phyloP scores from a whole-genome alignment of 2,329 filamentous ascomycete species.

The Colletotrichum lindemuthianum region DNA sequence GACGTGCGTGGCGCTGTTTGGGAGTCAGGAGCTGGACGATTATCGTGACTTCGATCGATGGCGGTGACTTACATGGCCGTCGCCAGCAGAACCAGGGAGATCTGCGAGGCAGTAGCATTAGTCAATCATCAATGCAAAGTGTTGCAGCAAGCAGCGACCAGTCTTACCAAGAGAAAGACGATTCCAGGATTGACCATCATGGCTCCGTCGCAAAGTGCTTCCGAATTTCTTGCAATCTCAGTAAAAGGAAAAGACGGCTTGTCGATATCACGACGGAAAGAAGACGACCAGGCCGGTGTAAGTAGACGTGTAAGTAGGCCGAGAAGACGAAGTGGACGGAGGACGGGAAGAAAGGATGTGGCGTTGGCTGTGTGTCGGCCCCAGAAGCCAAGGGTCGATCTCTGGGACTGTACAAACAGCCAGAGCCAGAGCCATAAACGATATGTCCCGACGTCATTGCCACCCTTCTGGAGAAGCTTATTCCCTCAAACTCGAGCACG shows the following conservation, averaged over 20 bases:
- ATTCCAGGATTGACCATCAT: slow-evolving; percentile 44
- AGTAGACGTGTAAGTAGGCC: slow-evolving; percentile 16
- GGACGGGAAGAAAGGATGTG: slow-evolving; percentile 25
- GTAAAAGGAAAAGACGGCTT: background rate
- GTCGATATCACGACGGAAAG: background rate
- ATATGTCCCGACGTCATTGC: slow-evolving; percentile 23
- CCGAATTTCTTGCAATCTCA: background rate
- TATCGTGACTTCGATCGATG: background rate
- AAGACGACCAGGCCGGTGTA: background rate
- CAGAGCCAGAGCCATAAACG: background rate
- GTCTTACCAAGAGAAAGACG: slow-evolving; percentile 45
- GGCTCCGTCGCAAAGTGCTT: slow-evolving; percentile 1
- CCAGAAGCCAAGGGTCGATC: slow-evolving; percentile 19
- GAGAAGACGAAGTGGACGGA: background rate
- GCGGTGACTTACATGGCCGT: slow-evolving; percentile 43
- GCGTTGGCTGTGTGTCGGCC: slow-evolving; percentile 18
- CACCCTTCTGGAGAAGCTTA: slow-evolving; percentile 29
- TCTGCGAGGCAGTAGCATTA: slow-evolving; percentile 36
- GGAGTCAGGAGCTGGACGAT: background rate
- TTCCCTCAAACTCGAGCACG: slow-evolving; percentile 27
- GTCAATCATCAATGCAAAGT: background rate
- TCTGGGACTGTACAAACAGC: background rate
- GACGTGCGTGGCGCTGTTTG: slow-evolving; percentile 51
- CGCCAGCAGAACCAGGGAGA: slow-evolving; percentile 44
- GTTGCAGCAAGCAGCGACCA: background rate